These are phyloP conservation scores for Aspergillus oerlinghausenensis DNA, from an alignment of 2,329 filamentous ascomycete genomes.

Conservation along the genomic window DNA sequence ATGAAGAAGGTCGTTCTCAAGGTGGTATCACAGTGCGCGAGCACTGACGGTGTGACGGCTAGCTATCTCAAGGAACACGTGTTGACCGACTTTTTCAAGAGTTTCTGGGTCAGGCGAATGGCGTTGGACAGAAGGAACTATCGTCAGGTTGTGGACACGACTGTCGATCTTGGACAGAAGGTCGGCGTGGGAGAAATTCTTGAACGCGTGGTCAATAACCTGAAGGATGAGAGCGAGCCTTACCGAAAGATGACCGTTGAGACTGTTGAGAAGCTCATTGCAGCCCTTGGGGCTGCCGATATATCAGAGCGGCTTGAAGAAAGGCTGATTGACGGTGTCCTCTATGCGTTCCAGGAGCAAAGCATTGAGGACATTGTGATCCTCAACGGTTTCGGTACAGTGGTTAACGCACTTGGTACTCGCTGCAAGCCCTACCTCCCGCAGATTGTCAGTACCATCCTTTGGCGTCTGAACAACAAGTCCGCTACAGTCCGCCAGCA, in stretches of 20 bases:
- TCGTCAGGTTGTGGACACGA: conserved; percentile 95
- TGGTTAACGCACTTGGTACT: conserved; percentile 89
- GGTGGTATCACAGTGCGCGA: conserved; percentile 91
- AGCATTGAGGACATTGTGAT: conserved; percentile 94
- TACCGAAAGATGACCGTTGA: conserved; percentile 99
- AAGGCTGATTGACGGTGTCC: conserved; percentile 87
- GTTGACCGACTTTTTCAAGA: conserved; percentile 94
- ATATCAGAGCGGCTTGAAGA: conserved; percentile 91
- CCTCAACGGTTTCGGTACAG: conserved; percentile 95
- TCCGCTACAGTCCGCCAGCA: conserved; percentile 94
- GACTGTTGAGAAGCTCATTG: conserved; percentile 94
- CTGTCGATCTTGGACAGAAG: conserved; percentile 93
- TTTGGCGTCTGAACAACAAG: conserved; percentile 97
- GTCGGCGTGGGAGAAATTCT: conserved; percentile 96
- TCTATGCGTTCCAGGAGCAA: conserved; percentile 97
- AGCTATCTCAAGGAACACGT: conserved; percentile 94
- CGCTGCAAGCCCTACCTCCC: conserved; percentile 95
- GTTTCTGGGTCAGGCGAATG: conserved; percentile 97
- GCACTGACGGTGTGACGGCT: conserved; percentile 90
- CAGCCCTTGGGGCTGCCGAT: conserved; percentile 86
- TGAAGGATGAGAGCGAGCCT: conserved; percentile 96
- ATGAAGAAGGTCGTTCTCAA: conserved; percentile 99
- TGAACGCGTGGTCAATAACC: conserved; percentile 85
- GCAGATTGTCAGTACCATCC: conserved; percentile 93
- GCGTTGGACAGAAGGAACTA: conserved; percentile 97